Conservation (phyloP, 257 asterid genomes). For the Salvia hispanica region DNA sequence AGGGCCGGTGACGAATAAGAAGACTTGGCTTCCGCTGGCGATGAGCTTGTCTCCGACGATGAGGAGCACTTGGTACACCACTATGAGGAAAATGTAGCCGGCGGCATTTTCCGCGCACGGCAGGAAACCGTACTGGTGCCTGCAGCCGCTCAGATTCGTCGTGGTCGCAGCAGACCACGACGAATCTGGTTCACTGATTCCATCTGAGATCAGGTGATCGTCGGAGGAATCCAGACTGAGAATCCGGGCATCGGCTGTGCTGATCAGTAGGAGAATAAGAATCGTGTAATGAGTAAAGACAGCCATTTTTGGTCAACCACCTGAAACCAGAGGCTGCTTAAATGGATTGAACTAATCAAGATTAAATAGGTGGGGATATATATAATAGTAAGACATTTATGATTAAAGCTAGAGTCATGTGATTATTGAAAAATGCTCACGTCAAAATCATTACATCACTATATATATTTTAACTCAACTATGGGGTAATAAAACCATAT, state of each 20-base stretch:
- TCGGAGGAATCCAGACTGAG: conserved; percentile 38
- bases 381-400: background rate
- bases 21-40: conserved; percentile 45
- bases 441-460: background rate
- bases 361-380: background rate
- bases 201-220: conserved; percentile 43
- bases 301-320: conserved; percentile 30
- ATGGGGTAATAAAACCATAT: background rate
- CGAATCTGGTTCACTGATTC: conserved; percentile 22
- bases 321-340: background rate
- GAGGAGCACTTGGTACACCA: conserved; percentile 51
- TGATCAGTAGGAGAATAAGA: conserved; percentile 16
- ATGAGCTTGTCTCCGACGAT: conserved; percentile 48
- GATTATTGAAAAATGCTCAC: background rate
- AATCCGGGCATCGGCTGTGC: conserved; percentile 36
- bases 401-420: background rate
- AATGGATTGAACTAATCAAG: background rate
- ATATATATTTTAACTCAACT: background rate
- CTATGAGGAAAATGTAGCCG: conserved; percentile 47
- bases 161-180: too few relatives aligned
- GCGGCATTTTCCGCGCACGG: conserved; percentile 59
- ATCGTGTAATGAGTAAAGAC: background rate
- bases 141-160: conserved; percentile 34
- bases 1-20: conserved; percentile 46
- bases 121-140: conserved; percentile 58